Evolutionary conservation across 2,329 filamentous ascomycete species (phyloP), one percentile per base, ranked within the genome.

Genomic region (Diplodia intermedia): DNA sequence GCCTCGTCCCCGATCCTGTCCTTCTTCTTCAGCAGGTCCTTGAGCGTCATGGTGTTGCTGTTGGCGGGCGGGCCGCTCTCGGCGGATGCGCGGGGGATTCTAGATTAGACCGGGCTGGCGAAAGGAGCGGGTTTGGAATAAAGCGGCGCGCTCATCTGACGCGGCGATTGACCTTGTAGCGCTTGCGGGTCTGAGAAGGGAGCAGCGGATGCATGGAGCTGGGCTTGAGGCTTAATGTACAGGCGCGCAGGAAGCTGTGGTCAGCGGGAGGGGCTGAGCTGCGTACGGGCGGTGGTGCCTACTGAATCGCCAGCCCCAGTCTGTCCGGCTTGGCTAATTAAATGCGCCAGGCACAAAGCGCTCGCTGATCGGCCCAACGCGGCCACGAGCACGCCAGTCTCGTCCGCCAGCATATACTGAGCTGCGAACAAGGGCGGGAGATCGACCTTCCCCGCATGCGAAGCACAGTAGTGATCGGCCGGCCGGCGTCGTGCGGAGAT

Each of bases 21-120:
- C 74, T 88, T 88, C 80, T 88, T 90, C 77, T 86, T 88, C 68
- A 91, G 79, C 33, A 90, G 77, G 72, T 88, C 84, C 75, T 83
- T 85, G 69, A 90, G 79, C 70, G 86, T 82, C 86, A 89, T 90
- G 71, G 76, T 84, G 67, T 20, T 20, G n/a, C 33, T 12, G 54
- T 18, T 20, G 33, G 26, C 26, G 26, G 26, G 26, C 33, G 53
- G 53, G 31, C 29, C 15, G 53, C 26, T 2, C 26, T 31, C 43
- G 57, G 43, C 7, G 43, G 43, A 47, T 3, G 57, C 26, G 20
- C 38, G 40, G 57, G 18, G 31, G 43, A 14, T n/a, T 20, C 38
- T n/a, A 43, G 6, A 7, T 47, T 15, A 29, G 40, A 63, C 38
- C 53, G 33, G 31, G 29, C 53, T 18, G 43, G 63, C 62, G 43